Percentiles rank a stretch among this genome's conserved stretches.
Conservation (phyloP, 1,139 yeast species). For the Blastobotrys indianensis region DNA sequence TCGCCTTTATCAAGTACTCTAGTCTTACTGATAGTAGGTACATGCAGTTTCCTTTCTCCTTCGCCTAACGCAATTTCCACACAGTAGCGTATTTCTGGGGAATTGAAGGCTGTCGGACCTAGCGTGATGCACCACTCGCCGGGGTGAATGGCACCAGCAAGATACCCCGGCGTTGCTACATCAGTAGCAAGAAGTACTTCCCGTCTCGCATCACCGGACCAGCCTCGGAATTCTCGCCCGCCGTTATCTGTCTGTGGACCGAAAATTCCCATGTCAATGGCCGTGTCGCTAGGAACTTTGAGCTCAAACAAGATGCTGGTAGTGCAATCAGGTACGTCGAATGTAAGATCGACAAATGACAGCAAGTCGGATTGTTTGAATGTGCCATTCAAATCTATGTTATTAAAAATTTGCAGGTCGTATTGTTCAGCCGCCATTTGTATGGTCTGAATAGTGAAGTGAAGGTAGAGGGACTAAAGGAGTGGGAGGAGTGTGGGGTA, state of each 20-base stretch:
- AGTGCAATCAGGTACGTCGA: slow-evolving; percentile 14
- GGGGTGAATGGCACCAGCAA: slow-evolving; percentile 14
- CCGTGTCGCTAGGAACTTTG: slow-evolving; percentile 10
- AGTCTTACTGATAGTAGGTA: slow-evolving; percentile 12
- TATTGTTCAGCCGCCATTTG: no score
- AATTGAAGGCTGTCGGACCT: slow-evolving; percentile 1
- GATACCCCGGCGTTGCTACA: slow-evolving; percentile 17
- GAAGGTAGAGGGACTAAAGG: no score
- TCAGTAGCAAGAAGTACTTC: slow-evolving; percentile 11
- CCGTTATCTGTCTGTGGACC: slow-evolving; percentile 8
- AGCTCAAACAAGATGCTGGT: slow-evolving; percentile 8
- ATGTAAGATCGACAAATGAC: slow-evolving; percentile 8
- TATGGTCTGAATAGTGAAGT: no score
- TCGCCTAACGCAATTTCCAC: slow-evolving; percentile 6
- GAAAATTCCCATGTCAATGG: slow-evolving; percentile 15
- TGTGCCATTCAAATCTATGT: no score
- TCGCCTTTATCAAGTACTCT: neutral
- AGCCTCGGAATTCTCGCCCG: slow-evolving; percentile 15
- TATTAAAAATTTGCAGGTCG: neutral
- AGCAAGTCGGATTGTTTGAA: neutral
- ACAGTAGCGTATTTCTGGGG: neutral
- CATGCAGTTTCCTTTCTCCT: slow-evolving; percentile 5
- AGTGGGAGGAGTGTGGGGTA: no score
- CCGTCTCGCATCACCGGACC: slow-evolving; percentile 16
- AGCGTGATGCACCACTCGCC: slow-evolving; percentile 15